Conservation (phyloP, 2,329 filamentous ascomycete genomes). For the Pestalotiopsis sp. region DNA sequence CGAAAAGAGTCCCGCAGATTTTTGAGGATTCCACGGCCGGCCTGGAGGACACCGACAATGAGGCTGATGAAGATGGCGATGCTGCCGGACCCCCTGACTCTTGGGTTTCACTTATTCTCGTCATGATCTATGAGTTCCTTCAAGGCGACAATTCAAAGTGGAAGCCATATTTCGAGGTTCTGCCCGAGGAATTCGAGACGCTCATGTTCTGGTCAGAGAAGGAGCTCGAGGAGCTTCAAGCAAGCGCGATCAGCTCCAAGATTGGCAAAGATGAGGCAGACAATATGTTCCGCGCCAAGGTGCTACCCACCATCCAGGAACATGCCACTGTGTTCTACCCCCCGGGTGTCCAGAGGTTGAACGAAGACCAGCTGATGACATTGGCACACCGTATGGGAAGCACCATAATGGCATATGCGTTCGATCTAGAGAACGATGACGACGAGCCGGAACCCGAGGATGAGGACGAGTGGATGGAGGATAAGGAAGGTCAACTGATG, state of each 20-base stretch:
- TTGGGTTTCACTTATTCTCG: conserved; percentile 67
- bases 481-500: conserved; percentile 55
- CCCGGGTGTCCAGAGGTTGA: conserved; percentile 29
- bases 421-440: conserved; percentile 67
- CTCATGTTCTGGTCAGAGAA: conserved; percentile 83
- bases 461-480: conserved; percentile 66
- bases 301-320: conserved; percentile 53
- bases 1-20: conserved; percentile 55
- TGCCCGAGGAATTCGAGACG: conserved; percentile 75
- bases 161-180: conserved; percentile 76
- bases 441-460: conserved; percentile 54
- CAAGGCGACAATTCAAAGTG: conserved; percentile 65
- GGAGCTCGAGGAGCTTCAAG: conserved; percentile 74
- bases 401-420: conserved; percentile 90
- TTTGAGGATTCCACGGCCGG: conserved; percentile 41
- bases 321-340: conserved; percentile 49
- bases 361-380: conserved; percentile 46
- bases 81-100: conserved; percentile 44
- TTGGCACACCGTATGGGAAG: conserved; percentile 81
- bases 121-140: conserved; percentile 76
- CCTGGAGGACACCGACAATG: conserved; percentile 36
- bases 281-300: conserved; percentile 60
- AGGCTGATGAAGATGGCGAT: conserved; percentile 38
- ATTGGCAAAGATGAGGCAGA: conserved; percentile 77
- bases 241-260: conserved; percentile 73